A percentile compares a stretch with the other conserved stretches of the same genome.
These are phyloP conservation scores for Speleostelium caveatum DNA, from an alignment of 78 protist genomes.

Conservation along the genomic window DNA sequence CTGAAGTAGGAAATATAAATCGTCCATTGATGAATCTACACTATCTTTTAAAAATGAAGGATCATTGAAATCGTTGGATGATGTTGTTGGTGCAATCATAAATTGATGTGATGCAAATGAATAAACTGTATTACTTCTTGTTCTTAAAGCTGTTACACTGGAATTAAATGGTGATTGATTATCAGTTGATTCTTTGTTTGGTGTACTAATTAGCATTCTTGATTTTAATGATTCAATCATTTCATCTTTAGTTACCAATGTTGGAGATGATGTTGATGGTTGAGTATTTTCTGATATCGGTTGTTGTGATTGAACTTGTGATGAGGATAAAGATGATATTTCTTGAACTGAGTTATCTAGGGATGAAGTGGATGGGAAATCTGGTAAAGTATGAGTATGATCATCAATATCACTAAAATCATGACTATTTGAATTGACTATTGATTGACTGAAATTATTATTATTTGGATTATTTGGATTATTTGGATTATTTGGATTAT, in stretches of 20 bases:
- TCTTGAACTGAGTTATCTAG: neutral
- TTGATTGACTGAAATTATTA: neutral
- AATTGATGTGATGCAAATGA: constrained; percentile 63
- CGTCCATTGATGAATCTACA: constrained; percentile 66
- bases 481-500: neutral
- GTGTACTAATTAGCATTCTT: constrained; percentile 5
- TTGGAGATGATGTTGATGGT: constrained; percentile 16
- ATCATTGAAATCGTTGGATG: constrained; percentile 44
- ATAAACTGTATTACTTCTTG: neutral
- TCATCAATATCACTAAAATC: neutral
- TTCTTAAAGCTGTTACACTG: neutral
- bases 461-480: neutral
- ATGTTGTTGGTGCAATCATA: constrained; percentile 54
- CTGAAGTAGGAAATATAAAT: constrained; percentile 54
- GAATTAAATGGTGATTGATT: neutral
- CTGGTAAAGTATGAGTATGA: neutral
- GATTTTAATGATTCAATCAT: constrained; percentile 70
- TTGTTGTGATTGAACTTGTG: neutral
- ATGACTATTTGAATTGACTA: neutral
- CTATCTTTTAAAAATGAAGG: constrained; percentile 63
- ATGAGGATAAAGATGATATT: neutral
- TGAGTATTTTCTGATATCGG: constrained; percentile 3
- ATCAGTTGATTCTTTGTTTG: neutral
- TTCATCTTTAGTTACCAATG: constrained; percentile 52
- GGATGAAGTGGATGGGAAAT: neutral